Percentiles rank a stretch among this genome's conserved stretches.
Evolutionary conservation across 441 rosid genomes (phyloP).

Genomic region (Flueggea neowawraea): DNA sequence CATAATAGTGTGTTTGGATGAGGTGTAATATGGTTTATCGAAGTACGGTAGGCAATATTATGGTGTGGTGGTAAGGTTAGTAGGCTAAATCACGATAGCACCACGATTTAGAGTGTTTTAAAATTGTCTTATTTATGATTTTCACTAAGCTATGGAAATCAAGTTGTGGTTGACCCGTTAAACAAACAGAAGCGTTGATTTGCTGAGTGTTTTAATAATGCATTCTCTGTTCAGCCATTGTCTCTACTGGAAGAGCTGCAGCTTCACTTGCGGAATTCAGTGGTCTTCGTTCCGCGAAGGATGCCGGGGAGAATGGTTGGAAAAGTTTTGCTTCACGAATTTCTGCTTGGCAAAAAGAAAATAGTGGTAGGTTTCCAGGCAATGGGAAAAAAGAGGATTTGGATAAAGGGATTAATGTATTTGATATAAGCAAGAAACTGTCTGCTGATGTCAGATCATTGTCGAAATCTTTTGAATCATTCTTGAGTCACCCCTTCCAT

Average conservation of each 20-base stretch:
- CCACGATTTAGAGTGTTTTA: too few species aligned
- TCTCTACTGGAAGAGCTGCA: constrained; percentile 44
- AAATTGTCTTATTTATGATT: too few species aligned
- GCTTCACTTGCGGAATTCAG: constrained; percentile 28
- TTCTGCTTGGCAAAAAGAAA: constrained; percentile 42
- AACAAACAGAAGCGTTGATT: too few species aligned
- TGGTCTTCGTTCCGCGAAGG: too few species aligned
- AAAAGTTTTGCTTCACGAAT: constrained; percentile 33
- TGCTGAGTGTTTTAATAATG: neutral
- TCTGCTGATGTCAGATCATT: constrained; percentile 29
- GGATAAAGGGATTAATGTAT: constrained; percentile 18
- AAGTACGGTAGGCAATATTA: too few species aligned
- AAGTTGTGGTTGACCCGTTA: too few species aligned
- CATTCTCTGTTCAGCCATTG: constrained; percentile 33
- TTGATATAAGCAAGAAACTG: constrained; percentile 31
- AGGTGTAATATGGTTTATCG: too few species aligned
- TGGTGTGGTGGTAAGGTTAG: too few species aligned
- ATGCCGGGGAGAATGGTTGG: constrained; percentile 18
- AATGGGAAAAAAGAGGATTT: constrained; percentile 31
- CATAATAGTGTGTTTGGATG: too few species aligned
- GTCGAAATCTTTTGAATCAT: constrained; percentile 39
- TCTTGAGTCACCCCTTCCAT: constrained; percentile 31
- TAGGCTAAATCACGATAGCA: too few species aligned
- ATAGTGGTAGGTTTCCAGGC: constrained; percentile 38
- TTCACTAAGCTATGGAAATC: too few species aligned